Evolutionary conservation across 495 filamentous ascomycete species (phyloP).

Genomic region (Annulohypoxylon bovei): DNA sequence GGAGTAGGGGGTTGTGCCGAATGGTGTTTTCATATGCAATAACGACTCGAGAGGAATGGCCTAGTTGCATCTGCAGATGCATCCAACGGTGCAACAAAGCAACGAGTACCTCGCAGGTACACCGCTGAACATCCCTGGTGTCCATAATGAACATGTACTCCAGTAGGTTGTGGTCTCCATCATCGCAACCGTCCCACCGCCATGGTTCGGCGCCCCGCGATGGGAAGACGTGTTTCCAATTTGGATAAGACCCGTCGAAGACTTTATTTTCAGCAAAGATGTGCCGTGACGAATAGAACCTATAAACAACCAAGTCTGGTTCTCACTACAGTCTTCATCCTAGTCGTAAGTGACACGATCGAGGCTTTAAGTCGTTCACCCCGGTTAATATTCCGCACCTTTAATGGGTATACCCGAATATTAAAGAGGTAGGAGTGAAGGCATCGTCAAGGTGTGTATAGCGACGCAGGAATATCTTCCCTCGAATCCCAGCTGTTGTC

Average conservation of each 20-base stretch:
- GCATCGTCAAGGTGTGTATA: not conserved
- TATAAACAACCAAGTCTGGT: not conserved
- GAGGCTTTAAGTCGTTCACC: not conserved
- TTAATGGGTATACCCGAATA: not conserved
- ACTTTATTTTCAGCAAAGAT: constrained; percentile 3
- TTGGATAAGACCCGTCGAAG: not conserved
- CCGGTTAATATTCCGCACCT: not conserved
- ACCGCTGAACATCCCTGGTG: constrained; percentile 3
- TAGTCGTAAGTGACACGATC: not conserved
- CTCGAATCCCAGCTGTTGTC: not conserved
- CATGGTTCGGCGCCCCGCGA: constrained; percentile 29
- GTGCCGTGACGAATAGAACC: constrained; percentile 4
- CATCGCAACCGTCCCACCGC: constrained; percentile 23
- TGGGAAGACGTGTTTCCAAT: constrained; percentile 28
- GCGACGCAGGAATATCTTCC: not conserved
- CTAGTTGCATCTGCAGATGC: constrained; percentile 36
- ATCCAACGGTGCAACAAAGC: constrained; percentile 9
- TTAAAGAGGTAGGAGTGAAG: not conserved
- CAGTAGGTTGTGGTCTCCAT: constrained; percentile 10
- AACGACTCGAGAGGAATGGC: constrained; percentile 12
- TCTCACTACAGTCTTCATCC: not conserved
- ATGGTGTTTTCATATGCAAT: constrained; percentile 32
- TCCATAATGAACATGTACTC: constrained; percentile 19
- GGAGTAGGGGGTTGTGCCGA: constrained; percentile 21
- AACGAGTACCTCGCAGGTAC: constrained; percentile 30